phyloP scores from a whole-genome alignment of 805 yeast genomes.

The Saitoella complicata region DNA sequence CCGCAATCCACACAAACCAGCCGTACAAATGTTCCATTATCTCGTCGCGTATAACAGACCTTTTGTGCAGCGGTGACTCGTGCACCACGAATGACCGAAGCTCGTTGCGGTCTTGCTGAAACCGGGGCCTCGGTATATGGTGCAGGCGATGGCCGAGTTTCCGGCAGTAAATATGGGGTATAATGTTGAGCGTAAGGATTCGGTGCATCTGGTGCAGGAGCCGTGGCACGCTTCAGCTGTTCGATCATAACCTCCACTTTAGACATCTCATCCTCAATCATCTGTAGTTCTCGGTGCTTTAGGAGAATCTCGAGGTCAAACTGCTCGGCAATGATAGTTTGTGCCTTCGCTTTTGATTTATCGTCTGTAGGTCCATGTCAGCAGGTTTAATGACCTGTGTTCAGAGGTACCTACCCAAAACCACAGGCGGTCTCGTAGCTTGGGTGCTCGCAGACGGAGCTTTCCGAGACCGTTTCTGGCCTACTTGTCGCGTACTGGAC shows the following conservation, averaged over 20 bases:
- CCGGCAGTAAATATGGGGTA: conserved; percentile 15
- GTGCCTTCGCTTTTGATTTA: too few species aligned
- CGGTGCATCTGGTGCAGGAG: conserved; percentile 7
- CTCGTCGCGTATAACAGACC: conserved; percentile 14
- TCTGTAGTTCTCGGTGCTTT: conserved; percentile 21
- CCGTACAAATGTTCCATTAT: conserved; percentile 54
- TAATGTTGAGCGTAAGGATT: conserved; percentile 15
- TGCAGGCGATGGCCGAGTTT: conserved; percentile 1
- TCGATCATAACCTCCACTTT: conserved; percentile 21
- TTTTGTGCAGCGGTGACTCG: too few species aligned
- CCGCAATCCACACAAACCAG: conserved; percentile 54
- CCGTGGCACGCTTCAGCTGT: conserved; percentile 15
- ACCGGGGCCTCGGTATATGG: background rate
- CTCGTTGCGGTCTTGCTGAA: background rate
- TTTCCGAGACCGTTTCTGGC: too few species aligned
- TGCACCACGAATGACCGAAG: background rate
- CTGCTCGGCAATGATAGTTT: conserved; percentile 9
- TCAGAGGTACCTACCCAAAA: too few species aligned
- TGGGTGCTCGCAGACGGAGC: too few species aligned
- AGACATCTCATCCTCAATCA: conserved; percentile 22
- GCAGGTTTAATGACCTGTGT: too few species aligned
- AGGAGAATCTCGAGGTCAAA: conserved; percentile 23
- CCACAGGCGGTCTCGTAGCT: too few species aligned
- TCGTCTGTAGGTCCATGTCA: too few species aligned
- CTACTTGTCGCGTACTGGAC: too few species aligned